Conservation (phyloP, 2,329 filamentous ascomycete genomes). For the Metarhizium brunneum region DNA sequence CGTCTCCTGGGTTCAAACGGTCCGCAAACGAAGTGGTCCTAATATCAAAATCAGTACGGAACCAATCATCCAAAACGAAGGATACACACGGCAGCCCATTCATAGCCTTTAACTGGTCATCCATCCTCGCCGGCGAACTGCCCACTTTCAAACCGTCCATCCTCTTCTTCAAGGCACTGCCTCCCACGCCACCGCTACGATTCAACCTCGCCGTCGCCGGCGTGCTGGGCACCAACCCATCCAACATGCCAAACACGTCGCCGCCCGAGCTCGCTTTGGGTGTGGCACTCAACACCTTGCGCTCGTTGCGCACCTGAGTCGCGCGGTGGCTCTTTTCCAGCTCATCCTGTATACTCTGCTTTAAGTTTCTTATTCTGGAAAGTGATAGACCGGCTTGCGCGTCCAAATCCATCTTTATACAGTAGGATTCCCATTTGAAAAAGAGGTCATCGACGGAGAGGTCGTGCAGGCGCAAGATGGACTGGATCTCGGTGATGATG, state of each 20-base stretch:
- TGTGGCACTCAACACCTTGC: slow-evolving; percentile 47
- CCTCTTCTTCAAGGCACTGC: slow-evolving; percentile 23
- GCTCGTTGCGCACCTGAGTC: slow-evolving; percentile 52
- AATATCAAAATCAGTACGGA: neutral
- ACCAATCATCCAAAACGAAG: neutral
- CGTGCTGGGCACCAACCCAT: slow-evolving; percentile 59
- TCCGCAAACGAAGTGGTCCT: slow-evolving; percentile 52
- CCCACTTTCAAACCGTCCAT: slow-evolving; percentile 18
- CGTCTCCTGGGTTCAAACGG: slow-evolving; percentile 69
- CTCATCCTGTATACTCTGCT: slow-evolving; percentile 76
- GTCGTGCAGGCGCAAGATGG: slow-evolving; percentile 76
- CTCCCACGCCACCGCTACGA: slow-evolving; percentile 19
- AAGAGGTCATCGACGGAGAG: slow-evolving; percentile 79
- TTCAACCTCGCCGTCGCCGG: slow-evolving; percentile 37
- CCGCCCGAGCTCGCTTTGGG: slow-evolving; percentile 50
- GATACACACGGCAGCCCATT: slow-evolving; percentile 18
- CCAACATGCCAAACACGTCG: slow-evolving; percentile 80
- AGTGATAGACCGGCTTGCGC: slow-evolving; percentile 56
- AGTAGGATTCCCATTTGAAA: slow-evolving; percentile 99
- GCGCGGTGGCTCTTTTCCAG: slow-evolving; percentile 68
- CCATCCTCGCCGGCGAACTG: slow-evolving; percentile 26
- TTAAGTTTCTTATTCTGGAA: slow-evolving; percentile 66
- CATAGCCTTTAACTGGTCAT: slow-evolving; percentile 23
- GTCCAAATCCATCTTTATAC: slow-evolving; percentile 83
- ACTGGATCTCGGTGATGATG: slow-evolving; percentile 70